Percentiles rank a stretch among this genome's conserved stretches.
These are phyloP conservation scores for Bacidia rubella DNA, from an alignment of 495 filamentous ascomycete genomes.

Conservation along the genomic window DNA sequence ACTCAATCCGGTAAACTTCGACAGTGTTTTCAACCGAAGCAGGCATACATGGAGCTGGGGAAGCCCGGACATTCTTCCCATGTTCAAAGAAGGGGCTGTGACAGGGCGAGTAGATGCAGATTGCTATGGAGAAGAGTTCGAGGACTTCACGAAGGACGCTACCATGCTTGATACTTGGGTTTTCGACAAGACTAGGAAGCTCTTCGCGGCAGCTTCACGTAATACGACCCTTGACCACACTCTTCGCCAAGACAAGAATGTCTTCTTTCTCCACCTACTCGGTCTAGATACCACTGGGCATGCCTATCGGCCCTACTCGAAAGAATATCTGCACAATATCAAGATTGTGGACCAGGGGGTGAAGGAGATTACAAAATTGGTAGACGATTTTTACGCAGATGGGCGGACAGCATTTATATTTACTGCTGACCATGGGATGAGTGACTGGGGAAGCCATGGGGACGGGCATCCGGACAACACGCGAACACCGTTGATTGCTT, in stretches of 20 bases:
- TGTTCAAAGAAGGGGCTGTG: constrained; percentile 93
- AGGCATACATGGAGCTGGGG: constrained; percentile 98
- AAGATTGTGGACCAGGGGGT: constrained; percentile 87
- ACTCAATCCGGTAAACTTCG: constrained; percentile 95
- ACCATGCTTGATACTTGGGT: constrained; percentile 82
- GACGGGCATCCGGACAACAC: constrained; percentile 98
- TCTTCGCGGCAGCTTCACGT: constrained; percentile 65
- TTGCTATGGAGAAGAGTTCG: constrained; percentile 68
- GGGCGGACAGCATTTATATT: constrained; percentile 90
- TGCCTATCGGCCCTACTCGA: constrained; percentile 76
- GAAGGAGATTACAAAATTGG: constrained; percentile 61
- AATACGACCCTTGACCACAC: constrained; percentile 65
- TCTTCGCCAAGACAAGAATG: constrained; percentile 69
- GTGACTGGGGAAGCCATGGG: constrained; percentile 93
- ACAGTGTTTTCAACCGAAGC: constrained; percentile 96
- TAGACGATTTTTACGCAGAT: constrained; percentile 87
- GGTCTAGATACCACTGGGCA: constrained; percentile 92
- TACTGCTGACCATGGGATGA: constrained; percentile 98
- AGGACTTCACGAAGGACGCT: constrained; percentile 81
- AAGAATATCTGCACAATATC: constrained; percentile 90
- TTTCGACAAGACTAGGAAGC: constrained; percentile 77
- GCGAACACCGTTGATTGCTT: constrained; percentile 80
- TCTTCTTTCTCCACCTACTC: constrained; percentile 96
- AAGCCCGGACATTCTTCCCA: constrained; percentile 90
- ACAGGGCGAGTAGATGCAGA: constrained; percentile 74